Evolutionary conservation across 495 filamentous ascomycete genomes (phyloP), one percentile per base, ranked within the genome.

Genomic region (Daldinia childiae): DNA sequence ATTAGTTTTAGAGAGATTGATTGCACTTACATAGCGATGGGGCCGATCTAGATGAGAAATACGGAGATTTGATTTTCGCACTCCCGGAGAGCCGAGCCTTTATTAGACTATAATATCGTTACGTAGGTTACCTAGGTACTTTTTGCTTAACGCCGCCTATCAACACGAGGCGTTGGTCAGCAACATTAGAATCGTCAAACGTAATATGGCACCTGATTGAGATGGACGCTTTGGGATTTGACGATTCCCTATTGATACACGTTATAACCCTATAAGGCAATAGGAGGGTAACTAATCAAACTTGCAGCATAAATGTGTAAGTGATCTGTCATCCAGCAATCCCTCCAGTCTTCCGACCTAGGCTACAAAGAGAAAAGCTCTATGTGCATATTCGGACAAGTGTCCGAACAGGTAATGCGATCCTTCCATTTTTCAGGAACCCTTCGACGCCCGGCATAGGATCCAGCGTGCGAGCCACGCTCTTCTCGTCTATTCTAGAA

Each of bases 1-100:
- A 67, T 60, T 66, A 34, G 38, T 57, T 62, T 41, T 27, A n/a
- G 1, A 54, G 26, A 34, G 50, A 32, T 62, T 36, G 30, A 69
- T 69, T 61, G 34, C 32, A 58, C 19, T 55, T 60, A 26, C 24
- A 26, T 4, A n/a, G 24, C 17, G 11, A 41, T 24, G 29, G 45
- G 45, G 19, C 36, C 56, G 38, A 70, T 62, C 61, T 60, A 51
- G 62, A 61, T 71, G 45, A 26, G 43, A 56, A 65, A 64, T 70
- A 70, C 68, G 68, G 68, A 60, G 55, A 61, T 71, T 65, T 48
- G 24, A 17, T 64, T 62, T 61, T 62, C 62, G 56, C 62, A 38
- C 62, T 62, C 41, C 27, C 27, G 17, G 43, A 19, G n/a, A 41
- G 36, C 57, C 57, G 57, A 57, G 15, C 29, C 17, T 30, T 6